Evolutionary conservation across 2,329 filamentous ascomycete species (phyloP), one percentile per base, ranked within the genome.

Genomic region (Xylaria sp.): DNA sequence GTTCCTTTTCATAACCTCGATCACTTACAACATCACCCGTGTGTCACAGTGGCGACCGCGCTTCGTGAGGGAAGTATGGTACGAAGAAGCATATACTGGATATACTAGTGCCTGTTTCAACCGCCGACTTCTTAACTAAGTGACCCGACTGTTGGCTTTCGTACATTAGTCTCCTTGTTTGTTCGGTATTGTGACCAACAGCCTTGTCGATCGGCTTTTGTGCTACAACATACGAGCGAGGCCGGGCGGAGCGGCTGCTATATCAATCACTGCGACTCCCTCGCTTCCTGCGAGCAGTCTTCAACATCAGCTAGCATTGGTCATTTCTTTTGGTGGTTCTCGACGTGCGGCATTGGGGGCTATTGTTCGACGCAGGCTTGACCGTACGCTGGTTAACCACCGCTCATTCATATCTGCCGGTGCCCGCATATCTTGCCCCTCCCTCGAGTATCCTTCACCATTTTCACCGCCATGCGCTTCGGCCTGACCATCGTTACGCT

Each of bases 11-110:
- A 54, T 39, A 46, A 63, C 48, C 48, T 64, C 52, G 39, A 54
- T 64, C 62, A 63, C 62, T 41, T 39, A 56, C 20, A 58, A 25
- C 56, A 63, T 52, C 9, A 41, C 41, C 37, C 57, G 31, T 39
- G 51, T 65, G 66, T 69, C 63, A 66, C 66, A 59, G 63, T 65
- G 66, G 67, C 57, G 55, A 56, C 63, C 41, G 65, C 65, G 70
- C 67, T 66, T 64, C 61, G 58, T 63, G 51, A 44, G 23, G 62
- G 48, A 48, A 44, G 28, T 37, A 54, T 4, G 23, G 52, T 46
- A 31, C 54, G 63, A 66, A 25, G 54, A 51, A 52, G 37, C 31
- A 51, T 64, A 37, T 37, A n/a, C 52, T 37, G 37, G 18, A 52
- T 25, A 52, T 18, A 39, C 37, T 65, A 61, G 50, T 52, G 44